Evolutionary conservation across 768 basidiomycete species (phyloP).

Genomic region (Boletus bicolor): DNA sequence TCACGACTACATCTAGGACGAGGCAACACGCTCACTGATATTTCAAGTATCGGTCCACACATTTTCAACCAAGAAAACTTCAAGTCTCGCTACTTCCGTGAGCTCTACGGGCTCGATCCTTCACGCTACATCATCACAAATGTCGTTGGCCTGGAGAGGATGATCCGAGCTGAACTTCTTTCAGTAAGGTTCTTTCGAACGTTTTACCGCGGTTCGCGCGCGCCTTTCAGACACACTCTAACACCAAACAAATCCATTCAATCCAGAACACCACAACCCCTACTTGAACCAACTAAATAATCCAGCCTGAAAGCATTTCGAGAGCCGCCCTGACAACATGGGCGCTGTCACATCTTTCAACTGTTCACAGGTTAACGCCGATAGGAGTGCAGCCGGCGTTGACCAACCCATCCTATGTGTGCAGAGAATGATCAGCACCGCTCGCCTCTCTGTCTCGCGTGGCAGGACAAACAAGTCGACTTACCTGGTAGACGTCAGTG

Average conservation of each 20-base stretch:
- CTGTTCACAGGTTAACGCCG: not conserved
- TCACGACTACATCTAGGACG: no score
- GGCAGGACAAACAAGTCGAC: not conserved
- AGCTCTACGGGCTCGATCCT: no score
- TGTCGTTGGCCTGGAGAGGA: not conserved
- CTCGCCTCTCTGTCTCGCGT: no score
- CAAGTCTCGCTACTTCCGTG: no score
- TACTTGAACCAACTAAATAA: not conserved
- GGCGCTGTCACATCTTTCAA: not conserved
- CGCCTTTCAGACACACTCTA: not conserved
- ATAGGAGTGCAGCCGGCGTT: slow-evolving; percentile 13
- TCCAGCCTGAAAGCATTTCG: not conserved
- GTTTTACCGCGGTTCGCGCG: not conserved
- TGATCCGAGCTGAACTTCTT: not conserved
- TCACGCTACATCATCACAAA: no score
- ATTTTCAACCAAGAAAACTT: no score
- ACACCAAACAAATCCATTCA: not conserved
- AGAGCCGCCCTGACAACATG: not conserved
- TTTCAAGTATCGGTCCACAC: no score
- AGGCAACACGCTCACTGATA: no score
- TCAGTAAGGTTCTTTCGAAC: not conserved
- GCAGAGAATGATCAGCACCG: not conserved
- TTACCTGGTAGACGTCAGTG: slow-evolving; percentile 6
- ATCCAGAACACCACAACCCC: not conserved
- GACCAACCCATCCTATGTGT: slow-evolving; percentile 6